A percentile compares a stretch with the other conserved stretches of the same genome.
phyloP scores from a whole-genome alignment of 2,329 filamentous ascomycete genomes.

The Scedosporium boydii region DNA sequence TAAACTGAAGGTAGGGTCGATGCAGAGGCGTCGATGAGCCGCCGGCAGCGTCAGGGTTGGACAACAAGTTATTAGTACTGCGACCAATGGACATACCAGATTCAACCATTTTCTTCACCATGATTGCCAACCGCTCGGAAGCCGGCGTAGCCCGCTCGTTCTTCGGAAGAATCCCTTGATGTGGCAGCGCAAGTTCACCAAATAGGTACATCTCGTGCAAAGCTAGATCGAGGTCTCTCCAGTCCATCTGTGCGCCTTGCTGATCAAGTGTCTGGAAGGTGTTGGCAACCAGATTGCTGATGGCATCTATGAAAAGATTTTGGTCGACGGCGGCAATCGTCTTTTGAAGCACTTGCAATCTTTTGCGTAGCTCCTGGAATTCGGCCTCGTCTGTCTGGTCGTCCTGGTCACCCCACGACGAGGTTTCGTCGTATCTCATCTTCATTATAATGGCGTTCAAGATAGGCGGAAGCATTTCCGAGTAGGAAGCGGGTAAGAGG shows the following conservation, averaged over 20 bases:
- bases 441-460: conserved; percentile 87
- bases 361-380: conserved; percentile 87
- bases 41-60: background rate
- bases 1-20: no score
- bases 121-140: conserved; percentile 71
- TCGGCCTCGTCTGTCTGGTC: conserved; percentile 95
- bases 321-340: conserved; percentile 86
- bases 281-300: conserved; percentile 78
- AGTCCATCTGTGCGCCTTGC: conserved; percentile 68
- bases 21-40: no score
- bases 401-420: conserved; percentile 85
- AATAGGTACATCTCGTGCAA: conserved; percentile 94
- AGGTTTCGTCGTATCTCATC: conserved; percentile 96
- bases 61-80: background rate
- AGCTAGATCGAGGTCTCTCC: conserved; percentile 90
- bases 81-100: conserved; percentile 52
- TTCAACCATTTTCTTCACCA: conserved; percentile 95
- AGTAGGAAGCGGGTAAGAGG: conserved; percentile 63
- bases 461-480: conserved; percentile 76
- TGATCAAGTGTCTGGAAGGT: conserved; percentile 77
- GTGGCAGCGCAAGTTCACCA: conserved; percentile 84
- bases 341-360: conserved; percentile 84
- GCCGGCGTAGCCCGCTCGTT: conserved; percentile 71
- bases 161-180: conserved; percentile 79
- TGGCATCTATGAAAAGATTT: conserved; percentile 73